Evolutionary conservation across 176 grass and related monocot genomes (phyloP).

Genomic region (Avena insularis): DNA sequence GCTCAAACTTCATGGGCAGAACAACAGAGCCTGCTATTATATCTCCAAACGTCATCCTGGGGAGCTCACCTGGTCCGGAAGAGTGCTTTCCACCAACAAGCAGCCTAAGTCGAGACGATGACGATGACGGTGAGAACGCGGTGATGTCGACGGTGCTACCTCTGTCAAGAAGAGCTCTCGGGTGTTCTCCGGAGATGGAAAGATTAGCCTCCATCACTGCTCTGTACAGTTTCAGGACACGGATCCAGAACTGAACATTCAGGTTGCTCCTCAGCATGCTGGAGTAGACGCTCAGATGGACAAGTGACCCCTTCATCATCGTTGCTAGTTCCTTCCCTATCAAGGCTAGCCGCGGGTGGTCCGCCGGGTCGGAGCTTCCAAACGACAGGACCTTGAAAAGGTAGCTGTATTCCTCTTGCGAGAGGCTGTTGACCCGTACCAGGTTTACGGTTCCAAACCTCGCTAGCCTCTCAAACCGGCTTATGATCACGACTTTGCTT

Average conservation of each 20-base stretch:
- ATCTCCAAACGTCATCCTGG: conserved; percentile 38
- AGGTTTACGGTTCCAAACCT: conserved; percentile 38
- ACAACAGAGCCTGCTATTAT: conserved; percentile 36
- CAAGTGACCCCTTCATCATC: conserved; percentile 28
- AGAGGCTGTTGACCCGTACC: not conserved
- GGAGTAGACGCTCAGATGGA: conserved; percentile 23
- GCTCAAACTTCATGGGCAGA: conserved; percentile 14
- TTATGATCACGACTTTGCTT: conserved; percentile 39
- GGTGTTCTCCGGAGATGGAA: conserved; percentile 13
- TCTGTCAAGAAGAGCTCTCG: conserved; percentile 28
- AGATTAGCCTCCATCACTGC: not conserved
- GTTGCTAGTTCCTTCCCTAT: conserved; percentile 26
- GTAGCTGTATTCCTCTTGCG: conserved; percentile 36
- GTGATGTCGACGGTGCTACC: conserved; percentile 17
- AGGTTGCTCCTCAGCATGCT: conserved; percentile 13
- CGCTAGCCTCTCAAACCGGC: not conserved
- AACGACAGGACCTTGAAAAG: conserved; percentile 48
- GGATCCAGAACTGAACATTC: conserved; percentile 1
- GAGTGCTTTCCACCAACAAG: not conserved
- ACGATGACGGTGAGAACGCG: not conserved
- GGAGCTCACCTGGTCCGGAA: not conserved
- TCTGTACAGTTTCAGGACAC: conserved; percentile 23
- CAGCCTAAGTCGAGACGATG: not conserved
- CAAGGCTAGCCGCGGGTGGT: conserved; percentile 26
- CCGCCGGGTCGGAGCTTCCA: conserved; percentile 30